Evolutionary conservation across 192 early-diverging fungal genomes (phyloP).

Genomic region (Radiomyces spectabilis): DNA sequence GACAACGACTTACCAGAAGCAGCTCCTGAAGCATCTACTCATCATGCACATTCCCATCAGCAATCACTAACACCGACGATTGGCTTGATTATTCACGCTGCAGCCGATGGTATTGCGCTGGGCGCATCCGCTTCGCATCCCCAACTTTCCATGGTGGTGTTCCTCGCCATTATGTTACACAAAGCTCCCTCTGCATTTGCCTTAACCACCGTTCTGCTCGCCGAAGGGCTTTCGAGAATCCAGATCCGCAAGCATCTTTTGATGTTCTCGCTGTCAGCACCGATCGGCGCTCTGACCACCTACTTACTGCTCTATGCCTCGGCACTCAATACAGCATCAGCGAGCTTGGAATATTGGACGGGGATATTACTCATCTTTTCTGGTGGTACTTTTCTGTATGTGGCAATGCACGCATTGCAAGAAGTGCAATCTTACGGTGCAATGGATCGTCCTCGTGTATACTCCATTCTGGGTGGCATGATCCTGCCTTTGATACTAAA

Average conservation of each 20-base stretch:
- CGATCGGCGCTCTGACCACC: conserved; percentile 68
- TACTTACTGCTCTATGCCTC: conserved; percentile 30
- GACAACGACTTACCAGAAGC: background rate
- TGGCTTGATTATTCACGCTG: conserved; percentile 89
- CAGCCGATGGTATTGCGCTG: conserved; percentile 90
- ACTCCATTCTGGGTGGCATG: conserved; percentile 19
- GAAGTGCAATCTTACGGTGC: conserved; percentile 30
- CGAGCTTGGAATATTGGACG: conserved; percentile 62
- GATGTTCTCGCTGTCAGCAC: conserved; percentile 79
- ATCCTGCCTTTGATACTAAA: conserved; percentile 22
- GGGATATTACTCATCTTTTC: conserved; percentile 83
- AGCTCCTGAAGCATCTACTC: background rate
- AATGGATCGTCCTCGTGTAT: conserved; percentile 4
- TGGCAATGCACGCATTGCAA: conserved; percentile 69
- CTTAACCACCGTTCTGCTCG: conserved; percentile 75
- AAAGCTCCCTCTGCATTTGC: conserved; percentile 95
- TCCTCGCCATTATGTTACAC: conserved; percentile 92
- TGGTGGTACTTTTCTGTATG: conserved; percentile 87
- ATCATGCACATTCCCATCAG: background rate
- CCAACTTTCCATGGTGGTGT: conserved; percentile 69
- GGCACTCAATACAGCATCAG: conserved; percentile 26
- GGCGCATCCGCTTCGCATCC: conserved; percentile 73
- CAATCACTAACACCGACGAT: conserved; percentile 50
- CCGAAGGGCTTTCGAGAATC: conserved; percentile 56
- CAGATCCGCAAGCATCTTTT: conserved; percentile 70